Evolutionary conservation across 1,139 yeast genomes (phyloP), one percentile per base, ranked within the genome.

Genomic region (Taphrina flavorubra): DNA sequence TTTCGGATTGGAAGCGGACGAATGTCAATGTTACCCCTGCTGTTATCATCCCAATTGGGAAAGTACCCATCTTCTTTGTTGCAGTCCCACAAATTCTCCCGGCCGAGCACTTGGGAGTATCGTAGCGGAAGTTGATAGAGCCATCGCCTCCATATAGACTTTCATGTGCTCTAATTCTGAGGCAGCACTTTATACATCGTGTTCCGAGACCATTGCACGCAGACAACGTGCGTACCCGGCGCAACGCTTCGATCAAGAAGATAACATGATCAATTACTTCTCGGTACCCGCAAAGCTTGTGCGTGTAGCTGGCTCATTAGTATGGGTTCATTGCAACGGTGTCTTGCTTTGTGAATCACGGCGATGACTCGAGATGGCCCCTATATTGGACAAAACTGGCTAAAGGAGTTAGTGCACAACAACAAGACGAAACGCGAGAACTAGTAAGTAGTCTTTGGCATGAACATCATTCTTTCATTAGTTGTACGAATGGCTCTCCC

Each of bases 41-140:
- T 49, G 53, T 49, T 49, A n/a, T 20, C 10, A 1, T 6, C 53
- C 53, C 36, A 7, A 49, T 49, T n/a, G 36, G 53, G 53, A 20
- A 49, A 49, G 36, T 20, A 20, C 36, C 42, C 4, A 16, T 10
- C 8, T 49, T 49, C 53, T 49, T 49, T 49, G 53, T 49, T 49
- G 36, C 31, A n/a, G 13, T 20, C 36, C 53, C 53, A 49, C 53
- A 6, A 49, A 49, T 10, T 1, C 6, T 49, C 6, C 8, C 36
- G 13, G n/a, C 8, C n/a, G 47, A 44, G 47, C 18, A 44, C 18
- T 14, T n/a, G 47, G n/a, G 47, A 44, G 13, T 5, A n/a, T n/a
- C 47, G 18, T 8, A 16, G 18, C 16, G n/a, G 47, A 13, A 14
- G 31, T 14, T 14, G 47, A 2, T 13, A 44, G 47, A 1, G 16